phyloP scores from a whole-genome alignment of 139 green algal species.

The Coelastrella sp. region DNA sequence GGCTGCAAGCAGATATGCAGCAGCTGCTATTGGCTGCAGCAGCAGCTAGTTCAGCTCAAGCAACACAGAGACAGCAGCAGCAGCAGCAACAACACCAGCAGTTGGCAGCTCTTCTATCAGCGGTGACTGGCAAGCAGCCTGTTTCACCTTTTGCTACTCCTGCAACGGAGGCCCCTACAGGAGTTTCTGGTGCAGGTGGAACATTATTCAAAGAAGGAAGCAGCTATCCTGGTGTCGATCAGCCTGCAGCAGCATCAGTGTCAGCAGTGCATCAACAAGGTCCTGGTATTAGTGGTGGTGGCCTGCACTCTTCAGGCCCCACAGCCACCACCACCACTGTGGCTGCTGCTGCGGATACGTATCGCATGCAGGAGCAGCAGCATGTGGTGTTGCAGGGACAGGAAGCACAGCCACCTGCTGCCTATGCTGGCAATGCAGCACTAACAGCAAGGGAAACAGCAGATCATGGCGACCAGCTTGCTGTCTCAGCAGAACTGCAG shows the following conservation, averaged over 20 bases:
- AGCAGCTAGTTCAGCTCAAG: conserved; percentile 8
- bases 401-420: too few species aligned
- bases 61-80: neutral
- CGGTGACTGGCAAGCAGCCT: neutral
- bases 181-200: too few species aligned
- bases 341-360: neutral
- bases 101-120: neutral
- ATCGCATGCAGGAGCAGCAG: neutral
- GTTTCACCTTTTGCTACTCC: neutral
- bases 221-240: too few species aligned
- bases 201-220: too few species aligned
- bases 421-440: neutral
- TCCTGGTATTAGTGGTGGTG: neutral
- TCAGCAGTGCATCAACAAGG: conserved; percentile 5
- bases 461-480: neutral
- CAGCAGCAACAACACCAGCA: neutral
- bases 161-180: too few species aligned
- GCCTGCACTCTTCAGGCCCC: too few species aligned
- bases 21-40: conserved; percentile 29
- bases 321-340: too few species aligned
- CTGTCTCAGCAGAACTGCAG: too few species aligned
- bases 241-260: conserved; percentile 15
- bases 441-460: neutral
- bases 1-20: neutral
- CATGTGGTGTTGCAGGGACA: too few species aligned